These are phyloP conservation scores for Apiospora saccharicola DNA, from an alignment of 2,329 filamentous ascomycete genomes.

Conservation along the genomic window DNA sequence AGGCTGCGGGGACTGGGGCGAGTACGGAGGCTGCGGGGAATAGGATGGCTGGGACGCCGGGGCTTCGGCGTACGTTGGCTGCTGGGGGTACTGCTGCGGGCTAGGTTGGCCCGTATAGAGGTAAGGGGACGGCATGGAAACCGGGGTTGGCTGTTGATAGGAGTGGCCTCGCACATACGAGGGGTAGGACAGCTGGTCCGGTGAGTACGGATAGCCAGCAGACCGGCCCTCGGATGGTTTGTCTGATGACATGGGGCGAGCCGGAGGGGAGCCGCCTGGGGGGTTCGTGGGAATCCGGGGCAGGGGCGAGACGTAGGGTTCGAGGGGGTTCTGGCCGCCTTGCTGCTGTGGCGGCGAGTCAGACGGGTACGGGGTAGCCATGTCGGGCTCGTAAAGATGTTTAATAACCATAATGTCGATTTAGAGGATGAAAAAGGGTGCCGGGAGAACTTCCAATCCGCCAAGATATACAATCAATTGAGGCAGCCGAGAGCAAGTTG, in stretches of 20 bases:
- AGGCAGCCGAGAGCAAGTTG: background rate
- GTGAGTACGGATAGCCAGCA: background rate
- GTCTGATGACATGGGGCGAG: background rate
- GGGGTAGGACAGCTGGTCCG: slow-evolving; percentile 1
- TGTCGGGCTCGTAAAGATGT: background rate
- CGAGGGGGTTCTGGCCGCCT: background rate
- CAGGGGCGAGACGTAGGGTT: background rate
- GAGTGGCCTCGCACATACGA: slow-evolving; percentile 14
- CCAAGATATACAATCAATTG: background rate
- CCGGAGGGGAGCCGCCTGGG: background rate
- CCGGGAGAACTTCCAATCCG: background rate
- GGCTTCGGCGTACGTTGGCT: background rate
- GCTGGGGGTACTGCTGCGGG: background rate
- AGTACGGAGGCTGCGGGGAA: background rate
- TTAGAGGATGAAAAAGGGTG: background rate
- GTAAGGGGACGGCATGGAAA: background rate
- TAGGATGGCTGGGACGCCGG: background rate
- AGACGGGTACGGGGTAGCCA: background rate
- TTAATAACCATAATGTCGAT: background rate
- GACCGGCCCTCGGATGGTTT: background rate
- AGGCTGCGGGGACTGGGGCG: background rate
- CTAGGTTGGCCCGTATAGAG: background rate
- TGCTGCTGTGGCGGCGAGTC: background rate
- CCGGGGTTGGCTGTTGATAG: slow-evolving; percentile 7
- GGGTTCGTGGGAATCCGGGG: background rate